Conservation (phyloP, 1,284 basidiomycete species). For the Irpex sp. region DNA sequence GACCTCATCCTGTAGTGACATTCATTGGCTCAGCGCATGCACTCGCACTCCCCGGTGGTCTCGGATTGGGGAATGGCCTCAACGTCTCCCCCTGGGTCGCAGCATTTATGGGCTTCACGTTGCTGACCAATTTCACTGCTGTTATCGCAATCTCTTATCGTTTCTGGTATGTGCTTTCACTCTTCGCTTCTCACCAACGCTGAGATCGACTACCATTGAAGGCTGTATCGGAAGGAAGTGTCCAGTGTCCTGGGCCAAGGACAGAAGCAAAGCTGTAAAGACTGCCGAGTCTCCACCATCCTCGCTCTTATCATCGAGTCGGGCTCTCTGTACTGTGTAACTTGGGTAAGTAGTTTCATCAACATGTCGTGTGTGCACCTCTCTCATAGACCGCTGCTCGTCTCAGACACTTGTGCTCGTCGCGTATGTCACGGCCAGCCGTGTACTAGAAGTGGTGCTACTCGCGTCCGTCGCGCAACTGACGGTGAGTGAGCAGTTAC, state of each 20-base stretch:
- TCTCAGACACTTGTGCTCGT: not conserved
- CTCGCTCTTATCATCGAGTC: slow-evolving; percentile 2
- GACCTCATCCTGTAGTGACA: not conserved
- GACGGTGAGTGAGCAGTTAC: not conserved
- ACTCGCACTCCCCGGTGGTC: not conserved
- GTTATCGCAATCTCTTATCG: slow-evolving; percentile 1
- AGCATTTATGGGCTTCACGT: not conserved
- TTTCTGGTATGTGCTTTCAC: not conserved
- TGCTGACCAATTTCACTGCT: slow-evolving; percentile 1
- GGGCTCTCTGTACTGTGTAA: slow-evolving; percentile 4
- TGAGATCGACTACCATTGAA: not conserved
- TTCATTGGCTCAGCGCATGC: not conserved
- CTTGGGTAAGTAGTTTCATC: slow-evolving; percentile 1
- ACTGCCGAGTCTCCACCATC: not conserved
- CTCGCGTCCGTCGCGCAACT: slow-evolving; percentile 4
- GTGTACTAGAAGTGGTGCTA: not conserved
- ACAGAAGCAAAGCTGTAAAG: not conserved
- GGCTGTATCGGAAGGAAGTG: not conserved
- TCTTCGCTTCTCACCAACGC: not conserved
- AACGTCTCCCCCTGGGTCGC: not conserved
- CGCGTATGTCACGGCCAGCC: not conserved
- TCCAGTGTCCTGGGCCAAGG: not conserved
- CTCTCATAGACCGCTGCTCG: not conserved
- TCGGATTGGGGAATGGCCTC: not conserved
- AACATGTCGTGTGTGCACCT: not conserved